Percentiles rank a stretch among this genome's conserved stretches.
phyloP scores from a whole-genome alignment of 1,284 basidiomycete species.

The Cutaneotrichosporon curvatum region DNA sequence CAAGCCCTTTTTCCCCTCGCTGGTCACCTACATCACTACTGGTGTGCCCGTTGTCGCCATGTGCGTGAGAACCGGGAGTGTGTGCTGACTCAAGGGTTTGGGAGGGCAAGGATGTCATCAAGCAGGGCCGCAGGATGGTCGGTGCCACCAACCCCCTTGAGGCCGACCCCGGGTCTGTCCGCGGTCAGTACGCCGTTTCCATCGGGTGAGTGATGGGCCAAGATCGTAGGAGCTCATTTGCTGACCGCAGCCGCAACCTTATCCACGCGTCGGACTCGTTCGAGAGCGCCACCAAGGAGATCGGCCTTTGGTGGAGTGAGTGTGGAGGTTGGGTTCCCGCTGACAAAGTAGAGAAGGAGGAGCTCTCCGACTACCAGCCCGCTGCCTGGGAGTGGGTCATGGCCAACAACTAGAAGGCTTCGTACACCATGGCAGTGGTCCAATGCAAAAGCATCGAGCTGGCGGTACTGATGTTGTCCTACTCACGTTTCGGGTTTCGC shows the following conservation, averaged over 20 bases:
- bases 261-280: slow-evolving; percentile 50
- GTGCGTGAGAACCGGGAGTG: slow-evolving; percentile 8
- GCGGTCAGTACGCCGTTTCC: slow-evolving; percentile 42
- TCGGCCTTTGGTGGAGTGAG: slow-evolving; percentile 49
- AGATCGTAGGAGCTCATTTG: too few relatives aligned
- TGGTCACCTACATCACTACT: slow-evolving; percentile 44
- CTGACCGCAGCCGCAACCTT: slow-evolving; percentile 42
- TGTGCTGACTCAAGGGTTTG: background rate
- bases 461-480: too few relatives aligned
- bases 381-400: slow-evolving; percentile 17
- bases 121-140: slow-evolving; percentile 41
- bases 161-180: slow-evolving; percentile 23
- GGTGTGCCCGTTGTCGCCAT: slow-evolving; percentile 42
- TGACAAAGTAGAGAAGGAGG: slow-evolving; percentile 33
- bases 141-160: slow-evolving; percentile 44
- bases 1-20: slow-evolving; percentile 39
- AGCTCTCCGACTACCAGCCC: slow-evolving; percentile 46
- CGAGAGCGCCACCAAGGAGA: slow-evolving; percentile 50
- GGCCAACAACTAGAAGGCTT: slow-evolving; percentile 20
- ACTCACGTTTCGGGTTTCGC: too few relatives aligned
- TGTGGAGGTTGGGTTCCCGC: slow-evolving; percentile 15
- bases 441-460: too few relatives aligned
- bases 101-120: slow-evolving; percentile 40
- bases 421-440: too few relatives aligned
- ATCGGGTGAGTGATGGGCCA: slow-evolving; percentile 23